A percentile compares a stretch with the other conserved stretches of the same genome.
These are phyloP conservation scores for Wickerhamiella hasegawae DNA, from an alignment of 805 yeast species.

Conservation along the genomic window DNA sequence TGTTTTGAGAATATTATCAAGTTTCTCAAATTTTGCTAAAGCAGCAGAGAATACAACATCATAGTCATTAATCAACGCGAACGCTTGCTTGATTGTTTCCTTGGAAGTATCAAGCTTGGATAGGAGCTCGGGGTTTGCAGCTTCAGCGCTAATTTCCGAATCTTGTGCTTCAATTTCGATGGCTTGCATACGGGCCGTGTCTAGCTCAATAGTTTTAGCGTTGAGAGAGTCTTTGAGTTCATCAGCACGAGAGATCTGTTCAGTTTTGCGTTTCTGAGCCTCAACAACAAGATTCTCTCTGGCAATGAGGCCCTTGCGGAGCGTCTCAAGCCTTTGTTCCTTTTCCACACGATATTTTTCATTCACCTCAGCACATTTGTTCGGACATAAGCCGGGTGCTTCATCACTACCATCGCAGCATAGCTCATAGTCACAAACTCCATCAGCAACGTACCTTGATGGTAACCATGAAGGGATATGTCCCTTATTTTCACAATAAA, in stretches of 20 bases:
- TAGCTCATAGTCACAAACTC: constrained; percentile 71
- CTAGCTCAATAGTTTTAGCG: not conserved
- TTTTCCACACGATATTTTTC: constrained; percentile 21
- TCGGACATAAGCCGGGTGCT: constrained; percentile 32
- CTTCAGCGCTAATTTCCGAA: not conserved
- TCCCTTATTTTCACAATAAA: constrained; percentile 70
- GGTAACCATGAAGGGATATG: constrained; percentile 47
- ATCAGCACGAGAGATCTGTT: not conserved
- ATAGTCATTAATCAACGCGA: not conserved
- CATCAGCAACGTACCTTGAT: constrained; percentile 62
- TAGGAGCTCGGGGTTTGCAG: not conserved
- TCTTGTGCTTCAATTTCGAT: not conserved
- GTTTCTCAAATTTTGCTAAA: too few species aligned
- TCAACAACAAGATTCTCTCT: constrained; percentile 20
- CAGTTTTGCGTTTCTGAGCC: constrained; percentile 9
- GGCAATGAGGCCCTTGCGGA: constrained; percentile 24
- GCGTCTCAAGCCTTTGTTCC: too few species aligned
- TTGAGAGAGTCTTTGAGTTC: not conserved
- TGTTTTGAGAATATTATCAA: constrained; percentile 27
- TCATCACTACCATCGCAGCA: constrained; percentile 98
- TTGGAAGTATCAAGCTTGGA: not conserved
- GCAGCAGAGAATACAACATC: not conserved
- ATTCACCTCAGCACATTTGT: constrained; percentile 37
- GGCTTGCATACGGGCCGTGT: not conserved
- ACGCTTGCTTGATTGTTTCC: not conserved